Conservation (phyloP, 768 basidiomycete genomes). For the Serendipita vermifera region DNA sequence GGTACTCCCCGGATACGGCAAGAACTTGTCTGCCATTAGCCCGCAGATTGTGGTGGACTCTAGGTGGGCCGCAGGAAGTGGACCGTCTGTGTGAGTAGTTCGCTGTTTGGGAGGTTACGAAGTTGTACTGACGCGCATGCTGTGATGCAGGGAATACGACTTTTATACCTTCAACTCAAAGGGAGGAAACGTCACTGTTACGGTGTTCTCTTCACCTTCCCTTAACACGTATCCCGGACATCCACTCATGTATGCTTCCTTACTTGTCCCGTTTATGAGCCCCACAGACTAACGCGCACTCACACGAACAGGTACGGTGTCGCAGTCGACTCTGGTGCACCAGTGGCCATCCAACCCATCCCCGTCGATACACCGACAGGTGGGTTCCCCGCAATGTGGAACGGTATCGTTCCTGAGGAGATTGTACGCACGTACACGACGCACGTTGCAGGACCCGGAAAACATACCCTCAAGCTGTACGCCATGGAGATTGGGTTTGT, state of each 20-base stretch:
- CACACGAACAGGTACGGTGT: conserved; percentile 41
- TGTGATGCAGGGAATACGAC: conserved; percentile 57
- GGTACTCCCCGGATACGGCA: conserved; percentile 46
- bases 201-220: conserved; percentile 38
- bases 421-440: conserved; percentile 32
- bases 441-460: conserved; percentile 33
- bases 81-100: conserved; percentile 50
- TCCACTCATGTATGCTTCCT: conserved; percentile 12
- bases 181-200: conserved; percentile 35
- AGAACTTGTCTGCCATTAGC: conserved; percentile 47
- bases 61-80: conserved; percentile 44
- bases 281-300: too few species aligned
- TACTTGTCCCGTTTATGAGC: conserved; percentile 16
- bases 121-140: too few species aligned
- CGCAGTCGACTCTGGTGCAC: conserved; percentile 34
- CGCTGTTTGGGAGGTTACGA: too few species aligned
- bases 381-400: conserved; percentile 35
- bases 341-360: conserved; percentile 16
- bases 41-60: conserved; percentile 39
- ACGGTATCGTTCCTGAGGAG: conserved; percentile 43
- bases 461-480: conserved; percentile 45
- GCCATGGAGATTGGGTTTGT: conserved; percentile 46
- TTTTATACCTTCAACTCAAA: conserved; percentile 43
- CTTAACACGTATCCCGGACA: conserved; percentile 38
- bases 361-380: conserved; percentile 34